These are phyloP conservation scores for Trichoderma atroviride DNA, from an alignment of 2,329 filamentous ascomycete genomes.

Conservation along the genomic window DNA sequence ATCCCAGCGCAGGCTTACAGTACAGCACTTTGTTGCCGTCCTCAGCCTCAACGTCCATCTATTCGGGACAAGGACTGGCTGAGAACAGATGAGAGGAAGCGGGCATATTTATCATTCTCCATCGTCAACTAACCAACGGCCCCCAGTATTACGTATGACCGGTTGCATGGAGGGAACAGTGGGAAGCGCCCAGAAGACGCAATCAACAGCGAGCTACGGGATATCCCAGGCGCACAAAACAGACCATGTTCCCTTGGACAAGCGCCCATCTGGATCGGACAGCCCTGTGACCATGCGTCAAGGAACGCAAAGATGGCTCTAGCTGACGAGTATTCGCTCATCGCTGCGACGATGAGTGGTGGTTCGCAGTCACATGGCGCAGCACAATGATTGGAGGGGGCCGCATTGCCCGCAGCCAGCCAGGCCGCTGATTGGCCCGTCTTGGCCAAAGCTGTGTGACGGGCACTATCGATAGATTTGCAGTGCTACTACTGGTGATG, in stretches of 20 bases:
- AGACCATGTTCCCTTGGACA: background rate
- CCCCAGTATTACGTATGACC: slow-evolving; percentile 23
- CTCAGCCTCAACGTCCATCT: slow-evolving; percentile 5
- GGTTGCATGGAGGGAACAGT: slow-evolving; percentile 15
- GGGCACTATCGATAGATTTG: slow-evolving; percentile 17
- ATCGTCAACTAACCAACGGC: slow-evolving; percentile 9
- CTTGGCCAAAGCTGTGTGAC: slow-evolving; percentile 14
- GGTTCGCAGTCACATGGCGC: slow-evolving; percentile 25
- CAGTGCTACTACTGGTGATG: background rate
- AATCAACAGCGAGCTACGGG: slow-evolving; percentile 8
- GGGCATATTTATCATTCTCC: slow-evolving; percentile 21
- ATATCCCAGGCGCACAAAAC: background rate
- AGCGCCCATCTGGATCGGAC: slow-evolving; percentile 20
- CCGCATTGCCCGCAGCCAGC: slow-evolving; percentile 18
- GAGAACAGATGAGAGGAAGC: background rate
- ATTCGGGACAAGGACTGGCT: background rate
- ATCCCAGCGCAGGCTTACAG: background rate
- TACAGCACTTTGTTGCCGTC: background rate
- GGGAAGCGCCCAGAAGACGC: slow-evolving; percentile 14
- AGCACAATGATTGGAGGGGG: slow-evolving; percentile 12
- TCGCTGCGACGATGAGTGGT: slow-evolving; percentile 3
- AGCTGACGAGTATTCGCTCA: background rate
- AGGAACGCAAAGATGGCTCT: background rate
- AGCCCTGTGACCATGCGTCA: slow-evolving; percentile 25
- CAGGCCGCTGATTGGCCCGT: slow-evolving; percentile 18